Evolutionary conservation across 1,139 yeast species (phyloP), one percentile per base, ranked within the genome.

Genomic region (Diutina catenulata): DNA sequence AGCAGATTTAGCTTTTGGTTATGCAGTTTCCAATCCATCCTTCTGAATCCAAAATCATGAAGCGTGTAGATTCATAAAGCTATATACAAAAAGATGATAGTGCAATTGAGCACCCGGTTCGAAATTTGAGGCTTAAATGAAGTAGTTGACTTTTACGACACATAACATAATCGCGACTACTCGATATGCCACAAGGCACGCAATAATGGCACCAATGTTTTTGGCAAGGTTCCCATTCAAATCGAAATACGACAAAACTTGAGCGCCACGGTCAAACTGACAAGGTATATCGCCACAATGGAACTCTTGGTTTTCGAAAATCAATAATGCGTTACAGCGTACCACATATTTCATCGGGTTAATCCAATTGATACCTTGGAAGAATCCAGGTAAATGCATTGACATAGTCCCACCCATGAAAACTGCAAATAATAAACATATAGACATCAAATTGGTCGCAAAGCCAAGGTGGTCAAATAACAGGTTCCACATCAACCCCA

Each of bases 371-470:
- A 80, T 58, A 0, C 76, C 94, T 45, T 65, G 64, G 50, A 84
- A 69, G 39, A 84, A 74, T 1, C 58, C 59, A 6, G 84, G 86
- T 80, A 84, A 74, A 25, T 78, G 66, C 45, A 82, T 58, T 0
- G 95, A 80, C 78, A 84, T 70, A 4, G 88, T 64, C 11, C 95
- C 95, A 3, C 86, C 84, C 93, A 84, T 81, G 47, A 80, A 74
- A 14, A 80, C 71, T 5, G 88, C 91, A 41, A 83, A 60, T 3
- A 82, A 70, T 37, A 82, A 57, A 23, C 80, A 52, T 9, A 75
- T 70, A 0, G 87, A 70, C 37, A 84, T 69, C 5, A 83, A 57
- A 49, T 81, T 83, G 18, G 82, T 74, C 0, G 93, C 94, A 47
- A 84, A 69, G 0, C 94, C 95, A 39, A 82, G 71, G 51, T 84